Evolutionary conservation across 805 yeast species (phyloP), one percentile per base, ranked within the genome.

Genomic region (Starmera quercuum): DNA sequence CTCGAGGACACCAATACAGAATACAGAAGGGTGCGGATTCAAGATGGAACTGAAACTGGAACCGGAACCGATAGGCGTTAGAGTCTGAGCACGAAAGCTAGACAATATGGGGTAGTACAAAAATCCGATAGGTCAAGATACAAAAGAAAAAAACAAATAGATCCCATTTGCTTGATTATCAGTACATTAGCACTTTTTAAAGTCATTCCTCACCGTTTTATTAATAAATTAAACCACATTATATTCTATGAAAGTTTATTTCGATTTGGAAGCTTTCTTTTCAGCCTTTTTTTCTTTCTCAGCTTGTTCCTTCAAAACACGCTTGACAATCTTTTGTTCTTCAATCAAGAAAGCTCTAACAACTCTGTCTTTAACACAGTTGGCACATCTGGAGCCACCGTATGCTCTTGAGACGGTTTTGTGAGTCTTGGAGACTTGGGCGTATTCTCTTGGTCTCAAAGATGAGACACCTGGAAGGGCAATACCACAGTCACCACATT

Each of bases 251-350:
- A 29, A 18, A 32, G 15, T 21, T 24, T 50, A 48, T 42, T 49
- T 47, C 37, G 50, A 40, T 42, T 47, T 48, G 46, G 59, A 46
- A 52, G 61, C 54, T 40, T 59, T 58, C 62, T 63, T 62, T 51
- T 65, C 72, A 47, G 73, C 67, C 26, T 23, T 12, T 23, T 78
- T 75, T 63, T 83, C 90, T 74, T 85, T 83, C 58, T 78, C 87
- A 63, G 87, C 82, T 71, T 84, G 85, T 68, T 87, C 96, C 83
- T 90, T 90, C 64, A 92, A 82, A 61, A 92, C 96, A 75, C 94
- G 87, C 88, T 92, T 94, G 67, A 92, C 99, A 54, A 92, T 88
- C 86, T 92, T 94, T 78, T 92, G 97, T 78, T 92, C 99, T 78
- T 94, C 98, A 56, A 92, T 85, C 70, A 92, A 83, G 87, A 92